These are phyloP conservation scores for Leccinum sublutescens DNA, from an alignment of 768 basidiomycete species.

Conservation along the genomic window DNA sequence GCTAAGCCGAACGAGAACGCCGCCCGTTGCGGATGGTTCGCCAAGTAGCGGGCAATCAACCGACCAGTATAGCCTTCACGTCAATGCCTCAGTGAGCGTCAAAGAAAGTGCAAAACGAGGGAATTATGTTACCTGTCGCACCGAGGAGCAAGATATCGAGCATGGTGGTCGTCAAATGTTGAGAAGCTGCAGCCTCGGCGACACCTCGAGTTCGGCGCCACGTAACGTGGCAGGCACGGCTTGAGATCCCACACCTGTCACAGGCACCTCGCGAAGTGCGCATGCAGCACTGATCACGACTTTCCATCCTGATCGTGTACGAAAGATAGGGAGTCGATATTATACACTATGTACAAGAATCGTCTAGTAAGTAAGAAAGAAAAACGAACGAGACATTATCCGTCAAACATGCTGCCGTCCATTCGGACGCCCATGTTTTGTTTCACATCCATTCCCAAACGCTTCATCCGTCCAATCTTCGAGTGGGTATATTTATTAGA, in stretches of 20 bases:
- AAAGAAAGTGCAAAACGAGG: constrained; percentile 1
- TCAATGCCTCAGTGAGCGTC: constrained; percentile 9
- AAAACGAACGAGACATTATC: constrained; percentile 12
- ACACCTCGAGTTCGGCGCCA: constrained; percentile 2
- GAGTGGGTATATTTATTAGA: not conserved
- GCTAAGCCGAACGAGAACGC: constrained; percentile 67
- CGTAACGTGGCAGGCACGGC: constrained; percentile 7
- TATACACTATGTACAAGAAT: not conserved
- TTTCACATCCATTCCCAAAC: constrained; percentile 85
- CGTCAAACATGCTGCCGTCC: constrained; percentile 69
- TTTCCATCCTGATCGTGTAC: constrained; percentile 1
- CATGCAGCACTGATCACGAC: constrained; percentile 5
- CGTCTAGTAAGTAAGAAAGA: not conserved
- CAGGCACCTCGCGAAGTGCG: constrained; percentile 12
- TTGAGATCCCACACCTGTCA: not conserved
- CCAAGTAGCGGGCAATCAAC: constrained; percentile 66
- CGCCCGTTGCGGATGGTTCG: constrained; percentile 54
- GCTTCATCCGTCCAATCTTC: constrained; percentile 79
- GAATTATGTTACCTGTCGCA: constrained; percentile 48
- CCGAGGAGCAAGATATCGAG: constrained; percentile 68
- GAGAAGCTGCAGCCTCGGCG: constrained; percentile 4
- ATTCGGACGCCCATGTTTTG: constrained; percentile 84
- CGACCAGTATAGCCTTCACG: constrained; percentile 63
- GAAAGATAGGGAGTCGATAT: not conserved
- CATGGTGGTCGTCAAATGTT: constrained; percentile 29